phyloP scores from a whole-genome alignment of 306 rosid genomes.

The Alnus rubra region DNA sequence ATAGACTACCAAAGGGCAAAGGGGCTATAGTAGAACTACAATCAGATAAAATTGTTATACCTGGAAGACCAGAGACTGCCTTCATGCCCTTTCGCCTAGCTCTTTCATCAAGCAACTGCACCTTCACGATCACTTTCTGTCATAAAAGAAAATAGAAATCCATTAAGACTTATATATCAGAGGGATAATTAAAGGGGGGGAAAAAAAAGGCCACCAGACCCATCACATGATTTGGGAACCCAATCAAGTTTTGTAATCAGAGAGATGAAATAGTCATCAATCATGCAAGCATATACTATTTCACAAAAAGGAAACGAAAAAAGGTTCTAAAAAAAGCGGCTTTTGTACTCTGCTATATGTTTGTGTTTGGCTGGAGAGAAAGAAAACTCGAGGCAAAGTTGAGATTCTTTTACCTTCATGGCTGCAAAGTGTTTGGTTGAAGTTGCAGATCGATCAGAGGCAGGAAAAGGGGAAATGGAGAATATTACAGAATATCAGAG shows the following conservation, averaged over 20 bases:
- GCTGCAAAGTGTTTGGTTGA: not conserved
- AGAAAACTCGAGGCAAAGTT: not conserved
- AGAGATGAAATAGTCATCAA: not conserved
- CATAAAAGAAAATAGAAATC: not conserved
- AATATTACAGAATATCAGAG: not conserved
- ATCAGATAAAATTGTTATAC: constrained; percentile 31
- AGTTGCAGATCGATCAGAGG: not conserved
- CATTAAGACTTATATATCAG: not conserved
- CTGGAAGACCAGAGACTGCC: constrained; percentile 63
- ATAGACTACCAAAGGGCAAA: not conserved
- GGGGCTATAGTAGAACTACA: not conserved
- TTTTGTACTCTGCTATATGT: not conserved
- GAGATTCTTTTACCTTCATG: constrained; percentile 42
- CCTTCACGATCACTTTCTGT: constrained; percentile 69
- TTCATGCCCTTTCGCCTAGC: constrained; percentile 60
- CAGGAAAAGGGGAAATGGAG: not conserved
- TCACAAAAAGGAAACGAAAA: not conserved
- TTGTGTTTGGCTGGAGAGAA: not conserved
- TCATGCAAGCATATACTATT: not conserved
- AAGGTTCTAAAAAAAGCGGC: not conserved
- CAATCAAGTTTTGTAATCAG: not conserved
- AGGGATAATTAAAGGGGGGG: not conserved
- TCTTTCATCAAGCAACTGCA: constrained; percentile 50
- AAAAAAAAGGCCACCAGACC: not conserved
- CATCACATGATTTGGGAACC: not conserved